Conservation (phyloP, 2,329 filamentous ascomycete species). For the Botrytis medusae region DNA sequence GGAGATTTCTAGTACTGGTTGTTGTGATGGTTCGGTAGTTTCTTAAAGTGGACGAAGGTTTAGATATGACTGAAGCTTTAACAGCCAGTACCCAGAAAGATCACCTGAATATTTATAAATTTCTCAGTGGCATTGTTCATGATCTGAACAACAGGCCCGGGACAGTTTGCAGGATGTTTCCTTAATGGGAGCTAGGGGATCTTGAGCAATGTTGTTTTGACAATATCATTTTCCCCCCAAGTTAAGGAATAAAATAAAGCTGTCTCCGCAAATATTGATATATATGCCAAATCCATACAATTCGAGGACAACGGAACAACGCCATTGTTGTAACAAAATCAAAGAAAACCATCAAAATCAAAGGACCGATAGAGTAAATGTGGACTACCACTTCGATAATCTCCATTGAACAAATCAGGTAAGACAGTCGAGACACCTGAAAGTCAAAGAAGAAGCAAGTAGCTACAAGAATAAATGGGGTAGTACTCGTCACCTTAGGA, state of each 20-base stretch:
- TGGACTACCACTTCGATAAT: no score
- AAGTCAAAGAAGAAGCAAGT: not conserved
- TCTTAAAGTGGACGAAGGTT: not conserved
- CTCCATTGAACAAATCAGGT: no score
- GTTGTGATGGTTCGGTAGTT: not conserved
- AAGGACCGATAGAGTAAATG: not conserved
- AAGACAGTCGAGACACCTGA: no score
- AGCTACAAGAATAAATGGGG: not conserved
- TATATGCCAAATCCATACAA: not conserved
- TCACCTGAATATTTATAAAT: not conserved
- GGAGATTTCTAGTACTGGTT: not conserved
- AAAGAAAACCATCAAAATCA: not conserved
- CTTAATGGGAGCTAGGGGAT: not conserved
- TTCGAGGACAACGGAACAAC: not conserved
- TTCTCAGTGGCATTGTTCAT: not conserved
- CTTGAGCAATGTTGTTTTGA: not conserved
- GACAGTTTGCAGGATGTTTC: not conserved
- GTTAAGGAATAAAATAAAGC: not conserved
- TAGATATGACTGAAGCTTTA: not conserved
- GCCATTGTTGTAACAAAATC: not conserved
- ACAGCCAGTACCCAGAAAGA: not conserved
- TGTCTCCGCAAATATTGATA: not conserved
- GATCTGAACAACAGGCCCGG: not conserved
- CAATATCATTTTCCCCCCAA: not conserved
- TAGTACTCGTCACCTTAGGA: not conserved